Evolutionary conservation across 1,284 basidiomycete species (phyloP), one percentile per base, ranked within the genome.

Genomic region (Neonothopanus nambi): DNA sequence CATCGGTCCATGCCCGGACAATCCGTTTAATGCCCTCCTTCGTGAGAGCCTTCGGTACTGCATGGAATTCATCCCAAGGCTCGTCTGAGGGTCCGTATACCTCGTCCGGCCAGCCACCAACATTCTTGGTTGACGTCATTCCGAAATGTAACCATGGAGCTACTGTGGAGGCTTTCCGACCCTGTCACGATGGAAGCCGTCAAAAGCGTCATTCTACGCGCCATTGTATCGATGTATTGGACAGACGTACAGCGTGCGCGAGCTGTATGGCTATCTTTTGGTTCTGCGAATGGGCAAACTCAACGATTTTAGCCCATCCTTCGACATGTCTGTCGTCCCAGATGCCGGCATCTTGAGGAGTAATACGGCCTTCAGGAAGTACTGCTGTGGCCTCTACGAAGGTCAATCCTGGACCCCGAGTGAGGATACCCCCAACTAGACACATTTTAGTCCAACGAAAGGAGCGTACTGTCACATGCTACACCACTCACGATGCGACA

Each of bases 261-360:
- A 95, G 78, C 67, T 95, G 93, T 47, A 95, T 81, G 7, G 84
- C 92, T 18, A 93, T 82, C 57, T 81, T 79, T 55, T 84, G 74
- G 49, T 80, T 78, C 59, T 91, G 83, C 1, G 83, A 78, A 66
- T 93, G 90, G 20, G 87, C 83, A 55, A 90, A 91, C 39, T 87
- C 80, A 57, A 91, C 85, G 56, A 95, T 80, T 33, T 84, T 75
- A 63, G 84, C 80, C 51, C 91, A 75, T 0, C 84, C 78, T 3
- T 73, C 77, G 42, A 88, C 82, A 48, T 95, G 93, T 2, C 76
- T 78, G 64, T 92, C 89, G 5, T 78, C 74, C 89, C 91, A 95
- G 51, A 95, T 72, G 0, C 91, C 91, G 17, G 66, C 42, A 49
- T 81, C 77, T 50, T 80, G 65, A 11, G 79, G 75, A 0, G 76